Evolutionary conservation across 441 rosid species (phyloP).

Genomic region (Eutrema salsugineum): DNA sequence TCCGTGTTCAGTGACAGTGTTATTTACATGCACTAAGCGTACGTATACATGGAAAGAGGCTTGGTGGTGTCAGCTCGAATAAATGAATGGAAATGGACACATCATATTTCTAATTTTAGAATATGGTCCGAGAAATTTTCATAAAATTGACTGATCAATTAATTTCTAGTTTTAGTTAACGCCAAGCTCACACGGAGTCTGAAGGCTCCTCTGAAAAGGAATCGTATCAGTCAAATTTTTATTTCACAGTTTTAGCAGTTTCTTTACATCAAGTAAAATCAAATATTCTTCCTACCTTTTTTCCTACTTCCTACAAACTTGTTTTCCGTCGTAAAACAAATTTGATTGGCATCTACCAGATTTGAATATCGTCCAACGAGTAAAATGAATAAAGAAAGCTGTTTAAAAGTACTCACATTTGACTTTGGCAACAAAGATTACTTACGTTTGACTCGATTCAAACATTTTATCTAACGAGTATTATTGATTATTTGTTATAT

Average conservation of each 20-base stretch:
- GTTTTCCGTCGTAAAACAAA: not conserved
- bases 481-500: not conserved
- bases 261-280: constrained; percentile 17
- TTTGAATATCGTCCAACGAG: constrained; percentile 11
- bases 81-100: constrained; percentile 32
- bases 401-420: constrained; percentile 2
- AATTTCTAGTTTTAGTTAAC: constrained; percentile 19
- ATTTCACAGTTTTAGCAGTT: constrained; percentile 25
- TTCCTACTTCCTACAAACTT: constrained; percentile 3
- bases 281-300: constrained; percentile 16
- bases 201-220: constrained; percentile 17
- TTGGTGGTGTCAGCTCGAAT: constrained; percentile 28
- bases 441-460: not conserved
- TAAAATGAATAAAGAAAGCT: not conserved
- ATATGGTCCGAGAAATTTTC: constrained; percentile 18
- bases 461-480: not conserved
- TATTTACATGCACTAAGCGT: constrained; percentile 15
- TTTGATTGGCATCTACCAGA: not conserved
- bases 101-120: constrained; percentile 11
- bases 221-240: constrained; percentile 10
- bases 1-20: not conserved
- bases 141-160: constrained; percentile 23
- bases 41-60: not conserved
- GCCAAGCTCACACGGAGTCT: constrained; percentile 25
- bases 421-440: not conserved